Conservation (phyloP, 257 asterid genomes). For the Marsdenia floribunda region DNA sequence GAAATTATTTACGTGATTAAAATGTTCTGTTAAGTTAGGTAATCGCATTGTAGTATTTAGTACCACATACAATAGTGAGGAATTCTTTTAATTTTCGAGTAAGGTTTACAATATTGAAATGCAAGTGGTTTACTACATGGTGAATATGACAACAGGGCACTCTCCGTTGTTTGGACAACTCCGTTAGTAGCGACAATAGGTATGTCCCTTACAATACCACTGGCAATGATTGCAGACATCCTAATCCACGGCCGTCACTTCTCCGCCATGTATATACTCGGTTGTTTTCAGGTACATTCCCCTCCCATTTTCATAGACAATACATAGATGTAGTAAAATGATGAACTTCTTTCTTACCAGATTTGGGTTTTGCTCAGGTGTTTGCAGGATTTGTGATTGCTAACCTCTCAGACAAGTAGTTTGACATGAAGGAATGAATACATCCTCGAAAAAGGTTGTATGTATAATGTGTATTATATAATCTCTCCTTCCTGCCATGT, state of each 20-base stretch:
- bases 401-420: constrained; percentile 36
- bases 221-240: constrained; percentile 81
- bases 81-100: too few relatives aligned
- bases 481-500: background rate
- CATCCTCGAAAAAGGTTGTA: too few relatives aligned
- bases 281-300: constrained; percentile 57
- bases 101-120: background rate
- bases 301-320: background rate
- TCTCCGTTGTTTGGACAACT: constrained; percentile 79
- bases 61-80: too few relatives aligned
- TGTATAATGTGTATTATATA: too few relatives aligned
- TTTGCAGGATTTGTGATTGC: constrained; percentile 67
- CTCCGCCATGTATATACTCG: constrained; percentile 58
- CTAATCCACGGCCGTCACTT: constrained; percentile 62
- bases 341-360: background rate
- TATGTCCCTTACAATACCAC: constrained; percentile 59
- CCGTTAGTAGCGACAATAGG: constrained; percentile 82
- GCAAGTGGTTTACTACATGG: background rate
- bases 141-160: constrained; percentile 45
- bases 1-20: too few relatives aligned
- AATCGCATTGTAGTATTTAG: too few relatives aligned
- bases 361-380: constrained; percentile 35
- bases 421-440: constrained; percentile 21
- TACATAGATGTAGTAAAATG: too few relatives aligned
- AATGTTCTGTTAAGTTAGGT: too few relatives aligned